Conservation (phyloP, 805 yeast genomes). For the Candida xyloterini region DNA sequence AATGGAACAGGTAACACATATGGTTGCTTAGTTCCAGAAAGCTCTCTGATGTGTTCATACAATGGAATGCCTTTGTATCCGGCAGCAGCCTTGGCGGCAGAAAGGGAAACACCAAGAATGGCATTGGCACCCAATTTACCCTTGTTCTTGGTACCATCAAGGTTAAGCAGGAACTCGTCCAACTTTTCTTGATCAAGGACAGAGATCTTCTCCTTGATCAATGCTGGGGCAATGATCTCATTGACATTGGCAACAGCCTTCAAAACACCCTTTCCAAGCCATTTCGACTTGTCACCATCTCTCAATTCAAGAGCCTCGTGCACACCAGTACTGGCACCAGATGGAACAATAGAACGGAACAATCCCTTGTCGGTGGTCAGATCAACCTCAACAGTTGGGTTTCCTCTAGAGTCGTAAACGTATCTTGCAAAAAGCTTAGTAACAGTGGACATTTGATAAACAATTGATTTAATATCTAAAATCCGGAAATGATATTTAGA, state of each 20-base stretch:
- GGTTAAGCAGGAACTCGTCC: constrained; percentile 78
- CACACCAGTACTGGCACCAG: constrained; percentile 99
- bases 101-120: constrained; percentile 95
- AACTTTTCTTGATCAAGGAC: constrained; percentile 82
- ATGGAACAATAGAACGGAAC: constrained; percentile 97
- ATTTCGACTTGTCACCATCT: constrained; percentile 95
- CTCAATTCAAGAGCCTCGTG: constrained; percentile 98
- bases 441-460: constrained; percentile 49
- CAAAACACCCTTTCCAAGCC: constrained; percentile 98
- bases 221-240: constrained; percentile 91
- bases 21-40: constrained; percentile 75
- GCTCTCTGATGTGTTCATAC: constrained; percentile 84
- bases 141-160: constrained; percentile 98
- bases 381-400: constrained; percentile 99
- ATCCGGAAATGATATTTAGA: constrained; percentile 3
- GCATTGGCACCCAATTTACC: constrained; percentile 98
- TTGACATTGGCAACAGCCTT: constrained; percentile 97
- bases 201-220: constrained; percentile 75
- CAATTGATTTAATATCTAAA: neutral
- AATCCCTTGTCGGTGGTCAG: constrained; percentile 86
- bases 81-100: constrained; percentile 97
- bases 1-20: constrained; percentile 97
- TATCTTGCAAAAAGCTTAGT: constrained; percentile 88
- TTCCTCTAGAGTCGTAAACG: constrained; percentile 99
- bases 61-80: constrained; percentile 92